phyloP scores from a whole-genome alignment of 345 rosid species.

The Corchorus olitorius region DNA sequence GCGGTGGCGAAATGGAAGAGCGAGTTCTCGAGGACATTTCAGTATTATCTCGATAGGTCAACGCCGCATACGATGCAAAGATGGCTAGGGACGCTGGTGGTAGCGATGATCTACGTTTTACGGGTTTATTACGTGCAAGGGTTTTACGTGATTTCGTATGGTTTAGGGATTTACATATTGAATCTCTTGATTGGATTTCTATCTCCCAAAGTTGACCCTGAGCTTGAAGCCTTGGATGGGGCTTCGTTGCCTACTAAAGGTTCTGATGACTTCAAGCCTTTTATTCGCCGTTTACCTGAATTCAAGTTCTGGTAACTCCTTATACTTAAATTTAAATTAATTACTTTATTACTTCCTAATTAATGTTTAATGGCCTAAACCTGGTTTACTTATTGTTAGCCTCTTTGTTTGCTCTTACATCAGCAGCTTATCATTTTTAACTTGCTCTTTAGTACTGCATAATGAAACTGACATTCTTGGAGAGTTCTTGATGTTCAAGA shows the following conservation, averaged over 20 bases:
- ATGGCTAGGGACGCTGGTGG: slow-evolving; percentile 66
- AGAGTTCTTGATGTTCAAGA: too few relatives aligned
- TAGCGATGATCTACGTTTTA: slow-evolving; percentile 50
- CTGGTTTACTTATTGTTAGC: too few relatives aligned
- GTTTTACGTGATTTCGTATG: slow-evolving; percentile 62
- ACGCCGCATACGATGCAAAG: slow-evolving; percentile 43
- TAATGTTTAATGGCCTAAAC: too few relatives aligned
- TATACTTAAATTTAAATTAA: neutral
- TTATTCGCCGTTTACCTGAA: slow-evolving; percentile 82
- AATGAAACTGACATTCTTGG: too few relatives aligned
- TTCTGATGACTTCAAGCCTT: slow-evolving; percentile 73
- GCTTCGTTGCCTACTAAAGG: slow-evolving; percentile 49
- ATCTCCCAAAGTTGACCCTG: slow-evolving; percentile 78
- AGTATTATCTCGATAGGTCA: slow-evolving; percentile 50
- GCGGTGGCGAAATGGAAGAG: slow-evolving; percentile 45
- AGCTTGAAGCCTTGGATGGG: slow-evolving; percentile 61
- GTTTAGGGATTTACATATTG: slow-evolving; percentile 72
- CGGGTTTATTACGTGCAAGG: slow-evolving; percentile 66
- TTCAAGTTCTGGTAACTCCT: slow-evolving; percentile 70
- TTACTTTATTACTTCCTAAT: too few relatives aligned
- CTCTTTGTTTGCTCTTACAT: too few relatives aligned
- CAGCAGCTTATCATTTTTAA: too few relatives aligned
- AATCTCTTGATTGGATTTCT: slow-evolving; percentile 81
- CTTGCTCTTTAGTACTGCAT: too few relatives aligned
- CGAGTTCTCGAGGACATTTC: slow-evolving; percentile 50